phyloP scores from a whole-genome alignment of 2,329 filamentous ascomycete genomes.

The Raffaelea deltoideospora region DNA sequence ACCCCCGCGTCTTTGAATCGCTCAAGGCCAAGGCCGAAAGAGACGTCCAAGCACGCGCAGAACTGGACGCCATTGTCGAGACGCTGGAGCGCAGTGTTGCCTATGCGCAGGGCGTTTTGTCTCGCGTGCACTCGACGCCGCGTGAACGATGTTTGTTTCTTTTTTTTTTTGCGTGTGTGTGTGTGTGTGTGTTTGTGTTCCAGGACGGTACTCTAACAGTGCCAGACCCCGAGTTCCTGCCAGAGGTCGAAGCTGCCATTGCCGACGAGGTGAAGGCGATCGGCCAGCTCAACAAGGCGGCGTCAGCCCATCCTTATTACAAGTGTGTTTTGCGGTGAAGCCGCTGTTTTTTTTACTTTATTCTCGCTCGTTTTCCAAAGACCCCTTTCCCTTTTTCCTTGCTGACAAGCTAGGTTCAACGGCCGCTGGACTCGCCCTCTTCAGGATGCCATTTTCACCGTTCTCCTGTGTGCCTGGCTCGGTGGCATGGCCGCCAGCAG shows the following conservation, averaged over 20 bases:
- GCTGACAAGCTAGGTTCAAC: constrained; percentile 46
- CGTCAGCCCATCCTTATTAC: constrained; percentile 88
- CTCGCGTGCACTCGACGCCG: constrained; percentile 78
- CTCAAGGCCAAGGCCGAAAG: constrained; percentile 84
- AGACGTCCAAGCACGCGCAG: constrained; percentile 68
- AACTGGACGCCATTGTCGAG: constrained; percentile 68
- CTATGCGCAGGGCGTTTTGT: constrained; percentile 67
- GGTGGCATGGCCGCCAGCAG: constrained; percentile 41
- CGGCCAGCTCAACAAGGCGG: constrained; percentile 51
- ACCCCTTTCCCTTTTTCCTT: neutral
- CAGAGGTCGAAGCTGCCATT: constrained; percentile 57
- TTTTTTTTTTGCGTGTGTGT: constrained; percentile 5
- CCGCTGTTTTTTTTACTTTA: neutral
- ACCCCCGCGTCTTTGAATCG: constrained; percentile 72
- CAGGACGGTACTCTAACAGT: too few relatives aligned
- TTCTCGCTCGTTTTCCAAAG: constrained; percentile 5
- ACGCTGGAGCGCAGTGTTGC: constrained; percentile 71
- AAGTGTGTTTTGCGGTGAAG: constrained; percentile 41
- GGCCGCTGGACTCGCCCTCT: constrained; percentile 69
- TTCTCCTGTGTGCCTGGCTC: constrained; percentile 55
- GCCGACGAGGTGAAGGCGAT: constrained; percentile 58
- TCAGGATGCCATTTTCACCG: constrained; percentile 56
- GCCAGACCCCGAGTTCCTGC: constrained; percentile 52
- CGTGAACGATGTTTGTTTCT: constrained; percentile 34
- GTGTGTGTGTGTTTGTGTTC: neutral